Evolutionary conservation across 129 eudicot genomes (phyloP).

Genomic region (Cynara cardunculus): DNA sequence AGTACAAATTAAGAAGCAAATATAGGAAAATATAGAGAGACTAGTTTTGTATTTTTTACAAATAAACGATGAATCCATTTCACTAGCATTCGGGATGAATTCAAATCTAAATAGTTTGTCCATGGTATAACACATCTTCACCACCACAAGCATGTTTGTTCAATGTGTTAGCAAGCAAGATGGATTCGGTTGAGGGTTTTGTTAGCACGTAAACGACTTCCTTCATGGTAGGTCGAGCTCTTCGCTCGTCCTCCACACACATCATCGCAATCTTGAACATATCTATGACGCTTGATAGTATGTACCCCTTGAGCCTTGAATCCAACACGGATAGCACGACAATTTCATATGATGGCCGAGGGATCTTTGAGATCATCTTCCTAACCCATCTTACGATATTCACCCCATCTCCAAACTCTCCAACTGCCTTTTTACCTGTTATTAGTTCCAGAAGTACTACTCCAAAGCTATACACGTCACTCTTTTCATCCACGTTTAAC

Average conservation of each 20-base stretch:
- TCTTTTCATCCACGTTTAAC: slow-evolving; percentile 29
- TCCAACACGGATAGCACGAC: slow-evolving; percentile 10
- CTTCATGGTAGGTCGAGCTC: slow-evolving; percentile 27
- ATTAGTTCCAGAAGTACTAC: slow-evolving; percentile 29
- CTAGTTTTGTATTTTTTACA: too few species aligned
- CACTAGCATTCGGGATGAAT: neutral
- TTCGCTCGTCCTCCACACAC: slow-evolving; percentile 18
- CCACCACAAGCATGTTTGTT: neutral
- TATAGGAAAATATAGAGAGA: too few species aligned
- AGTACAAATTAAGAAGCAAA: too few species aligned
- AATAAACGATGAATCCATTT: too few species aligned
- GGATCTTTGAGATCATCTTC: neutral
- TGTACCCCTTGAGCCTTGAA: slow-evolving; percentile 8
- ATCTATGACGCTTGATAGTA: slow-evolving; percentile 12
- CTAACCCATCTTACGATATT: slow-evolving; percentile 31
- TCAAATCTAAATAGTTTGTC: neutral
- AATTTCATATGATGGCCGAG: slow-evolving; percentile 8
- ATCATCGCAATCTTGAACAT: slow-evolving; percentile 23
- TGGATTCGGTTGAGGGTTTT: slow-evolving; percentile 4
- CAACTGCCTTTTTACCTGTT: slow-evolving; percentile 26
- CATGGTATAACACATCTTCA: neutral
- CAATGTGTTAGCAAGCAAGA: neutral
- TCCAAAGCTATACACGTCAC: slow-evolving; percentile 31
- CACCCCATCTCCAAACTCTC: neutral
- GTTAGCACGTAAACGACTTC: slow-evolving; percentile 28